Percentiles rank a stretch among this genome's conserved stretches.
Conservation (phyloP, 345 rosid species). For the Bruguiera parviflora region DNA sequence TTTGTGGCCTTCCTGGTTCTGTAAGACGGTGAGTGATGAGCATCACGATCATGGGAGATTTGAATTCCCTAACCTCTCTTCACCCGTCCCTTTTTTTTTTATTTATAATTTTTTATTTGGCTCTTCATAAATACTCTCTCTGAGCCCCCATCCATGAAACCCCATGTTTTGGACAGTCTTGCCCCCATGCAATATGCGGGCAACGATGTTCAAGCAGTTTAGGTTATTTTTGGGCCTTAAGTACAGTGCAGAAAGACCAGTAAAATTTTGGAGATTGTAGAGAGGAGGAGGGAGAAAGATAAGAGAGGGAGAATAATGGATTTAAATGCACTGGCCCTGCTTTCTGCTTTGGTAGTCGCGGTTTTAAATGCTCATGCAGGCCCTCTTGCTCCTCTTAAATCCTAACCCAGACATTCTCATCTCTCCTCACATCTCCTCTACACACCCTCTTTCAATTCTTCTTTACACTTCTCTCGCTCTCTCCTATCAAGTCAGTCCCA, state of each 20-base stretch:
- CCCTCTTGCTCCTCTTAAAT: conserved; percentile 40
- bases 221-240: neutral
- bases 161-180: conserved; percentile 2
- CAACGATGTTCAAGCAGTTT: neutral
- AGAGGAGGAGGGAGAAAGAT: conserved; percentile 17
- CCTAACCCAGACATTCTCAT: conserved; percentile 49
- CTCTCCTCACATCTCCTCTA: conserved; percentile 32
- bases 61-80: neutral
- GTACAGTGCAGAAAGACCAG: neutral
- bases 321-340: conserved; percentile 63
- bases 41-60: conserved; percentile 12
- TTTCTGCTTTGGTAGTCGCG: conserved; percentile 77
- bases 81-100: neutral
- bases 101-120: neutral
- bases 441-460: neutral
- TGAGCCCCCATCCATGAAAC: too few species aligned
- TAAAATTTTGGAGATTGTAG: conserved; percentile 3
- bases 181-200: conserved; percentile 2
- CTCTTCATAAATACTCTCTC: too few species aligned
- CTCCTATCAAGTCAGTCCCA: too few species aligned
- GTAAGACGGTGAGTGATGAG: conserved; percentile 2
- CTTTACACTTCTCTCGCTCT: neutral
- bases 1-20: conserved; percentile 13
- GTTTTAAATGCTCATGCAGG: conserved; percentile 64
- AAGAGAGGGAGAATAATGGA: conserved; percentile 20